These are phyloP conservation scores for Neurospora sp. DNA, from an alignment of 495 filamentous ascomycete genomes.

Conservation along the genomic window DNA sequence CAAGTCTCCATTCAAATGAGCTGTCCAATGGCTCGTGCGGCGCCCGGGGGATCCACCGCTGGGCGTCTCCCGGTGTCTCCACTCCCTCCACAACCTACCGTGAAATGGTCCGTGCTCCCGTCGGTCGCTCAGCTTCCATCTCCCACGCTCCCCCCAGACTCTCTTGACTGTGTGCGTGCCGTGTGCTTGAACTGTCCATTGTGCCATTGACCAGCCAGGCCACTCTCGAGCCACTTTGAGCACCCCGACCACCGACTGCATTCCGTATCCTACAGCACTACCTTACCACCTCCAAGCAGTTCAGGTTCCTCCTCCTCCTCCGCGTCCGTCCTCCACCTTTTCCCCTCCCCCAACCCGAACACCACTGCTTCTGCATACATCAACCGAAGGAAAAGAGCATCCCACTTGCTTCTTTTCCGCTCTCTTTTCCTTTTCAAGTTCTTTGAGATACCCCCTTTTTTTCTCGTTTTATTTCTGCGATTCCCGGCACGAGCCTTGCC, in stretches of 20 bases:
- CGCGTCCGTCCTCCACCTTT: constrained; percentile 31
- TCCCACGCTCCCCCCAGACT: constrained; percentile 14
- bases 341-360: constrained; percentile 20
- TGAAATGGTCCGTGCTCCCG: not conserved
- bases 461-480: constrained; percentile 16
- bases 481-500: constrained; percentile 1
- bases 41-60: not conserved
- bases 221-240: not conserved
- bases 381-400: constrained; percentile 28
- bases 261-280: not conserved
- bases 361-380: constrained; percentile 20
- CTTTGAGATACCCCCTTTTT: constrained; percentile 24
- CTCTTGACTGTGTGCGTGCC: not conserved
- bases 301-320: constrained; percentile 24
- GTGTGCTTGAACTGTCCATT: not conserved
- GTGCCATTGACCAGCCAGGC: not conserved
- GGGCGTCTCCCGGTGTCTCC: not conserved
- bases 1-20: not conserved
- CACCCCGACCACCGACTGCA: not conserved
- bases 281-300: constrained; percentile 8
- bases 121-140: constrained; percentile 19
- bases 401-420: constrained; percentile 21
- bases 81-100: constrained; percentile 2
- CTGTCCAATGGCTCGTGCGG: not conserved
- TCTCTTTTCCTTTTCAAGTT: constrained; percentile 18